Percentiles rank a stretch among this genome's conserved stretches.
Evolutionary conservation across 148 eudicot species (phyloP).

Genomic region (Euryodendron excelsum): DNA sequence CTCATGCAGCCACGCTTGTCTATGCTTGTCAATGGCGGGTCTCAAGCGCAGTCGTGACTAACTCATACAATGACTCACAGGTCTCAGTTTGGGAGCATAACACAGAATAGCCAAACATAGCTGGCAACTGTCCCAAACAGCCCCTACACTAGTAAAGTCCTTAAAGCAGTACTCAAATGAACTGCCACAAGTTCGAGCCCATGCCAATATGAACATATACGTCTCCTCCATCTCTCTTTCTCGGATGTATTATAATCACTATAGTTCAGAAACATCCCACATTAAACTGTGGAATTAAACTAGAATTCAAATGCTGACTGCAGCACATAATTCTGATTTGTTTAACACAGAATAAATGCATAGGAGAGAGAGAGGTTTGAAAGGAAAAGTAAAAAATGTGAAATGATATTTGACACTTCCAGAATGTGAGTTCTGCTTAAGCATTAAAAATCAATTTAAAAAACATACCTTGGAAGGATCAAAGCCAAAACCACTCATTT

Average conservation of each 20-base stretch:
- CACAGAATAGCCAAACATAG: neutral
- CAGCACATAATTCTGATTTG: neutral
- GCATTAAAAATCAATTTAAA: neutral
- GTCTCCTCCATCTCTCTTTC: neutral
- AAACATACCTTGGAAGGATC: constrained; percentile 73
- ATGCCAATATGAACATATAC: too few relatives aligned
- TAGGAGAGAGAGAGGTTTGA: neutral
- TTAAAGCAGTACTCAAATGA: neutral
- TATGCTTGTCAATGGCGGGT: neutral
- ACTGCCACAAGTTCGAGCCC: neutral
- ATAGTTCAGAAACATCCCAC: neutral
- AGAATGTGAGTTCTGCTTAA: neutral
- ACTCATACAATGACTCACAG: neutral
- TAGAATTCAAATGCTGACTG: neutral
- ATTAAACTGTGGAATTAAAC: neutral
- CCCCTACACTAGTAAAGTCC: neutral
- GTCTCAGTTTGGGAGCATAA: neutral
- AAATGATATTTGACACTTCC: neutral
- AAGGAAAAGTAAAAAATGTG: neutral
- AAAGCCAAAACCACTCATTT: constrained; percentile 95
- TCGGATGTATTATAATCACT: neutral
- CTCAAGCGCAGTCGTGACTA: neutral
- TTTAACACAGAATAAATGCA: neutral
- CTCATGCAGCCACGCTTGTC: neutral
- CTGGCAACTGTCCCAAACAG: neutral